Conservation (phyloP, 805 yeast genomes). For the Kodamaea nitidulidarum region DNA sequence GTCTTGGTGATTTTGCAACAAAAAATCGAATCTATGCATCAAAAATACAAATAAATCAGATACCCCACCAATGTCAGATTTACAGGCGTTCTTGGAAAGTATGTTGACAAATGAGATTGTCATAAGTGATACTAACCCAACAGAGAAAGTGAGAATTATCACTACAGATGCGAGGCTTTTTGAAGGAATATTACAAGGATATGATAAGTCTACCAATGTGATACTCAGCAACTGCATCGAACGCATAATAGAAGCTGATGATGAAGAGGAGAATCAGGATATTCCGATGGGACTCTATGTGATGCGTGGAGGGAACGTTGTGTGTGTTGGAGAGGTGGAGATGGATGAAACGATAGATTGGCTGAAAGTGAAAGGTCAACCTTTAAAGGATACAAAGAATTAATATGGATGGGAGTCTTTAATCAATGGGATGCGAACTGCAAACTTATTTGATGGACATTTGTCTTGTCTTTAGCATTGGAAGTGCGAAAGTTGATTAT, state of each 20-base stretch:
- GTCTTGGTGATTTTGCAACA: conserved; percentile 7
- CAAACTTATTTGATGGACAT: too few relatives aligned
- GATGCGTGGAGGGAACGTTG: conserved; percentile 57
- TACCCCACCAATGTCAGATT: conserved; percentile 14
- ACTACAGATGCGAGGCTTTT: conserved; percentile 55
- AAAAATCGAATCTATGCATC: conserved; percentile 1
- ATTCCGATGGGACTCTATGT: conserved; percentile 46
- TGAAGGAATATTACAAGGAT: conserved; percentile 49
- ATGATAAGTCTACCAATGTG: conserved; percentile 61
- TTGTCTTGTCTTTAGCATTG: too few relatives aligned
- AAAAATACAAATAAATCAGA: neutral
- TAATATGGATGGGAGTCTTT: neutral
- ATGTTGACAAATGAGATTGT: conserved; percentile 8
- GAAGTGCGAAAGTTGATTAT: too few relatives aligned
- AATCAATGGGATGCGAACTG: too few relatives aligned
- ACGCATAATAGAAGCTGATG: conserved; percentile 43
- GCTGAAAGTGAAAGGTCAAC: conserved; percentile 28
- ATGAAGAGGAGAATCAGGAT: conserved; percentile 36
- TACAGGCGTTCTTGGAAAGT: conserved; percentile 14
- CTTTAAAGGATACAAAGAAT: conserved; percentile 38
- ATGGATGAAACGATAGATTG: conserved; percentile 41
- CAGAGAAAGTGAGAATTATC: conserved; percentile 49
- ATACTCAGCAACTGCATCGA: conserved; percentile 51
- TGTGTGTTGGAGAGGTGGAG: conserved; percentile 53
- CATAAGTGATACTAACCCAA: conserved; percentile 17